Base-by-base conservation (phyloP, 2,329 filamentous ascomycete genomes). In the Fusarium beomiforme region DNA sequence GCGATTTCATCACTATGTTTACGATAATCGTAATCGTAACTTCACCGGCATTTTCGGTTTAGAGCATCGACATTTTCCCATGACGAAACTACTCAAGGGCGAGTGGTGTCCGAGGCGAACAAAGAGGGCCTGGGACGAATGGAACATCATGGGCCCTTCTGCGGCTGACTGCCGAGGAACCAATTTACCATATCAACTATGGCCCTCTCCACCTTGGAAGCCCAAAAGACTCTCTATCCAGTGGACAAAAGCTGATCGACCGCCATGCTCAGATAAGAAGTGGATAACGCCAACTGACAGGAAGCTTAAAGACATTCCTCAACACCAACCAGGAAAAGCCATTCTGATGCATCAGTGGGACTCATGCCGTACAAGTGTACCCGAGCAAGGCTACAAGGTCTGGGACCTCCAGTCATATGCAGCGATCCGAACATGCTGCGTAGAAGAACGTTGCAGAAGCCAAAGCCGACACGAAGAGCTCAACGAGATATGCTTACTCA, bases 141-240 rank as follows among this genome's bases (percentile, higher is more conserved):
- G 10, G 2, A 64, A 39, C 4, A 24, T 4, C 19, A 42, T 42
- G 8, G 8, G 14, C 6, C 1, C 23, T 2, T 13, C 34, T 12
- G 11, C 8, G 13, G 10, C 23, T 3, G 17, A 12, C 8, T 44
- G 21, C 11, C 33, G 33, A 19, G 59, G 61, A 1, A 31, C 58
- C 3, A 64, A 64, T 21, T 3, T 64, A 1, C 46, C 61, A 11
- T 64, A 41, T 13, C 59, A 64, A 4, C 29, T 64, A 5, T 64
- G 47, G 59, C 23, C 41, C 0, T 39, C 33, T 7, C 17, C 34
- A 39, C 61, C 58, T 19, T 64, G 61, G 55, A 29, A 64, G 9
- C 4, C 23, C 7, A 64, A 36, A 17, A 16, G 33, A 12, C 3
- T 24, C 3, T 62, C 26, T 3, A 33, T 46, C 0, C 17, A 55